Evolutionary conservation across 208 protist genomes (phyloP).

Genomic region (Crithidia acanthocephali): DNA sequence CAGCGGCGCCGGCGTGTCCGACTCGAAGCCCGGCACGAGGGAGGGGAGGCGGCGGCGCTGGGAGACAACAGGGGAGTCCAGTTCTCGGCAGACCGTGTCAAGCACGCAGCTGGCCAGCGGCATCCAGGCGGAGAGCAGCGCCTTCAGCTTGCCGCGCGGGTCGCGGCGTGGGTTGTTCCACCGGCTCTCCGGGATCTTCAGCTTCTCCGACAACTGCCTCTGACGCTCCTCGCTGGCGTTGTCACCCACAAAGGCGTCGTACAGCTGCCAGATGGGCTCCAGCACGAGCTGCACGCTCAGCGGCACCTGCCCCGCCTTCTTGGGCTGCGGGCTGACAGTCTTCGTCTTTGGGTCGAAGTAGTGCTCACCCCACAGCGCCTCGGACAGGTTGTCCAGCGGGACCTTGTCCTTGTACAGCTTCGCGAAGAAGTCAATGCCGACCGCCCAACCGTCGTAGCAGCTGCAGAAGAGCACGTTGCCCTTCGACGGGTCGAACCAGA

Average conservation of each 20-base stretch:
- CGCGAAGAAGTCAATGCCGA: slow-evolving; percentile 91
- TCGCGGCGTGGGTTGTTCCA: slow-evolving; percentile 84
- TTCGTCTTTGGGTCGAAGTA: slow-evolving; percentile 97
- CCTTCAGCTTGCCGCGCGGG: slow-evolving; percentile 71
- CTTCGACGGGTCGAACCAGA: slow-evolving; percentile 96
- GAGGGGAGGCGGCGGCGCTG: slow-evolving; percentile 74
- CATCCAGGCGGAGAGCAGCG: slow-evolving; percentile 94
- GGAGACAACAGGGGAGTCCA: slow-evolving; percentile 91
- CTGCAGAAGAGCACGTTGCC: slow-evolving; percentile 98
- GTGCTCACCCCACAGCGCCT: slow-evolving; percentile 97
- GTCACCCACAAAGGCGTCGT: slow-evolving; percentile 80
- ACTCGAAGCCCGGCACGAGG: slow-evolving; percentile 71
- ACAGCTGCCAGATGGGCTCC: slow-evolving; percentile 96
- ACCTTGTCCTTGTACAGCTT: slow-evolving; percentile 93
- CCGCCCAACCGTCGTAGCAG: slow-evolving; percentile 94
- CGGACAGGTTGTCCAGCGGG: slow-evolving; percentile 56
- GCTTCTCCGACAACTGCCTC: slow-evolving; percentile 58
- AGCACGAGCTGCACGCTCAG: slow-evolving; percentile 97
- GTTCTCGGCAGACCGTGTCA: slow-evolving; percentile 73
- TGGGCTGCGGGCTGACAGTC: slow-evolving; percentile 70
- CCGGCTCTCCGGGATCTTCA: slow-evolving; percentile 64
- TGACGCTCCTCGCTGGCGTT: slow-evolving; percentile 83
- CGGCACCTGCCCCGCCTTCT: slow-evolving; percentile 80
- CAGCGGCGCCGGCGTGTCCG: slow-evolving; percentile 36
- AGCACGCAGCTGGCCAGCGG: slow-evolving; percentile 94